Evolutionary conservation across 108 stramenopile species (phyloP).

Genomic region (Discostella pseudostelligera): DNA sequence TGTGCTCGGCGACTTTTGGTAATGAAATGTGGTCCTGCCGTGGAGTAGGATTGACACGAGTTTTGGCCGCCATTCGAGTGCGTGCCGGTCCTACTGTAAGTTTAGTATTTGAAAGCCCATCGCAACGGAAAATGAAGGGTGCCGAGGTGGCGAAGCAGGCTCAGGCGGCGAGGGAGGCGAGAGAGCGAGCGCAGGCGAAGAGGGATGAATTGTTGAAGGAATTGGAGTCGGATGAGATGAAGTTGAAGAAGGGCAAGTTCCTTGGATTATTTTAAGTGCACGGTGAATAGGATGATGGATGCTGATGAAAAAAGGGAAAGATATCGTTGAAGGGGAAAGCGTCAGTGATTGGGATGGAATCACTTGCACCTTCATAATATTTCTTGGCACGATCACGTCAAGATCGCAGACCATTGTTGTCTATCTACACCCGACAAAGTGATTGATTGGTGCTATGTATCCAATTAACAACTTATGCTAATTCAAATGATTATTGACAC

Average conservation of each 20-base stretch:
- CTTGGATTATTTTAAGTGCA: slow-evolving; percentile 72
- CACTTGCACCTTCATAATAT: too few species aligned
- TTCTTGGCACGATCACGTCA: too few species aligned
- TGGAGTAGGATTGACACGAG: slow-evolving; percentile 86
- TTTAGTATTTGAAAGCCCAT: slow-evolving; percentile 72
- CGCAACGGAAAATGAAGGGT: slow-evolving; percentile 60
- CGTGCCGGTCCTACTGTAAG: slow-evolving; percentile 79
- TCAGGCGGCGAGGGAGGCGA: slow-evolving; percentile 70
- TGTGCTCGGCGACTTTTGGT: slow-evolving; percentile 96
- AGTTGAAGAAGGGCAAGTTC: slow-evolving; percentile 85
- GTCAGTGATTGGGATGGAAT: too few species aligned
- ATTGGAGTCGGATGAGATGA: slow-evolving; percentile 78
- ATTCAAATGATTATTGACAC: too few species aligned
- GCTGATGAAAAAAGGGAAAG: too few species aligned
- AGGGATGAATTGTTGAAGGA: slow-evolving; percentile 74
- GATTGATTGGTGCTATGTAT: too few species aligned
- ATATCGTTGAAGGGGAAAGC: too few species aligned
- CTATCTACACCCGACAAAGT: too few species aligned
- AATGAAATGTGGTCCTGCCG: slow-evolving; percentile 93
- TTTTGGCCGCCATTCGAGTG: slow-evolving; percentile 90
- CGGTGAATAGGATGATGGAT: too few species aligned
- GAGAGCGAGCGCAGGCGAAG: slow-evolving; percentile 72
- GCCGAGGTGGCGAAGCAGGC: slow-evolving; percentile 60
- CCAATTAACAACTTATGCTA: too few species aligned
- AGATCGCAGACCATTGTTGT: too few species aligned